phyloP scores from a whole-genome alignment of 306 rosid species.

The Cajanus cajan region DNA sequence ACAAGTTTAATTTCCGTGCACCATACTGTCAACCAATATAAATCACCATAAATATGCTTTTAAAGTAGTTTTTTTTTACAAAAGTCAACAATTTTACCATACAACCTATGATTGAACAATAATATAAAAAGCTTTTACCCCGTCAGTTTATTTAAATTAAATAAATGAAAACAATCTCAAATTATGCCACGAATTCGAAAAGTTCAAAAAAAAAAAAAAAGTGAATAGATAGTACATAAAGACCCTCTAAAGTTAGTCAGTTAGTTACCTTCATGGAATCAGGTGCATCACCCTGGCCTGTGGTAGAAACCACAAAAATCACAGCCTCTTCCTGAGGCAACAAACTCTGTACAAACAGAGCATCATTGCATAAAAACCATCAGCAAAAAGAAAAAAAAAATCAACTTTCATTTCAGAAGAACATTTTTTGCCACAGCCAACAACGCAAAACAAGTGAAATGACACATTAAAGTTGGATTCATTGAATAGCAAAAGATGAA shows the following conservation, averaged over 20 bases:
- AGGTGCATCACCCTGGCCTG: slow-evolving; percentile 96
- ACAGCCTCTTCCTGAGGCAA: slow-evolving; percentile 64
- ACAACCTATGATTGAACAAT: neutral
- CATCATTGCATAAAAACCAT: slow-evolving; percentile 8
- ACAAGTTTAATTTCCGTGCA: neutral
- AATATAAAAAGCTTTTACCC: neutral
- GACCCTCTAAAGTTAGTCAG: neutral
- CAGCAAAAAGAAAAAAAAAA: neutral
- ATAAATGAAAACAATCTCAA: neutral
- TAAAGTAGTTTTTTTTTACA: neutral
- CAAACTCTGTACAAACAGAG: slow-evolving; percentile 47
- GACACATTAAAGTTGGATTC: neutral
- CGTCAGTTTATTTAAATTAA: neutral
- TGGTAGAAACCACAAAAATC: slow-evolving; percentile 89
- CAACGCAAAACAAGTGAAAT: neutral
- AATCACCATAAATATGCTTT: neutral
- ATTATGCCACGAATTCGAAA: neutral
- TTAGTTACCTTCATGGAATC: slow-evolving; percentile 79
- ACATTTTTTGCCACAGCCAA: slow-evolving; percentile 1
- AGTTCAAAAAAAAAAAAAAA: neutral
- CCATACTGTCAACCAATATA: neutral
- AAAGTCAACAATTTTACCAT: neutral
- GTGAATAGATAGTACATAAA: neutral
- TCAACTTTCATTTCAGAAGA: neutral
- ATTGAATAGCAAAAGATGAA: neutral